Conservation (phyloP, 345 rosid species). For the Orychophragmus violaceus region DNA sequence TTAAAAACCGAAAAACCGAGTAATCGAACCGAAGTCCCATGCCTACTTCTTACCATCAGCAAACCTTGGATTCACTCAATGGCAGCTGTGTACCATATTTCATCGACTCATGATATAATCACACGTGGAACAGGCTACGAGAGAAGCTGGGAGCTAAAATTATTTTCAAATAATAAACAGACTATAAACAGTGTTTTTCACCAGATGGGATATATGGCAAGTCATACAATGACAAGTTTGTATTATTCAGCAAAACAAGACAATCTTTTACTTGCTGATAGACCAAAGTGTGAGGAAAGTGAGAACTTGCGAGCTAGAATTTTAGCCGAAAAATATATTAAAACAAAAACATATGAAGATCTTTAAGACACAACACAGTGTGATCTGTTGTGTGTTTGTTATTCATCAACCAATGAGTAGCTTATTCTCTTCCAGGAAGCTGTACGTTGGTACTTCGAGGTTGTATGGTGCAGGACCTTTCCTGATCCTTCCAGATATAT, state of each 20-base stretch:
- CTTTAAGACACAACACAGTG: neutral
- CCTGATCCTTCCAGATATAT: slow-evolving; percentile 85
- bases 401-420: slow-evolving; percentile 62
- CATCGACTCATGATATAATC: too few relatives aligned
- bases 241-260: slow-evolving; percentile 23
- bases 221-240: slow-evolving; percentile 28
- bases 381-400: neutral
- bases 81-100: neutral
- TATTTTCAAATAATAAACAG: neutral
- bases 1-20: too few relatives aligned
- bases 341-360: slow-evolving; percentile 2
- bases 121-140: too few relatives aligned
- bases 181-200: slow-evolving; percentile 9
- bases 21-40: too few relatives aligned
- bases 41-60: neutral
- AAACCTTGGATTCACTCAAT: neutral
- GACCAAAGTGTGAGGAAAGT: neutral
- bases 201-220: slow-evolving; percentile 3
- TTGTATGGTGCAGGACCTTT: slow-evolving; percentile 96
- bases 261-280: slow-evolving; percentile 7
- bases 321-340: neutral
- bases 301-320: neutral
- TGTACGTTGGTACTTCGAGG: slow-evolving; percentile 85
- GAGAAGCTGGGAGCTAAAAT: neutral
- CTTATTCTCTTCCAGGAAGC: slow-evolving; percentile 83